Conservation (phyloP, 1,139 yeast species). For the Arxiozyma telluris region DNA sequence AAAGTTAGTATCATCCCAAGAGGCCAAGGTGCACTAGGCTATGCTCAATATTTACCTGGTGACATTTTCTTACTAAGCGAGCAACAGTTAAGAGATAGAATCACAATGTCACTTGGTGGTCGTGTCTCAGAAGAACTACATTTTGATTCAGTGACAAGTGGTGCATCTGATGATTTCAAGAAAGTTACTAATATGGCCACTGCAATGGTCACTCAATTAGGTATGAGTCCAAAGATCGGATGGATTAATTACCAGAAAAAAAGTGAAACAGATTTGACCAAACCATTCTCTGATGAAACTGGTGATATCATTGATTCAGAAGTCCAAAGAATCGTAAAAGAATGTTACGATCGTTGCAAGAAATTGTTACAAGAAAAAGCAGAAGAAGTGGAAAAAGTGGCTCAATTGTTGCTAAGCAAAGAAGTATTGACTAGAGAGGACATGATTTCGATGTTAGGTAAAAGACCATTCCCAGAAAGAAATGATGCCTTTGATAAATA, state of each 20-base stretch:
- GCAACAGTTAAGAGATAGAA: slow-evolving; percentile 59
- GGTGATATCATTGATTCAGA: slow-evolving; percentile 59
- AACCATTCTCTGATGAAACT: slow-evolving; percentile 63
- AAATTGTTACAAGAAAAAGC: slow-evolving; percentile 48
- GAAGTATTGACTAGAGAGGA: slow-evolving; percentile 77
- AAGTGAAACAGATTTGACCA: slow-evolving; percentile 51
- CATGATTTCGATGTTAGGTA: slow-evolving; percentile 64
- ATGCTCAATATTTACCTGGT: slow-evolving; percentile 74
- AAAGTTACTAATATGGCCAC: slow-evolving; percentile 72
- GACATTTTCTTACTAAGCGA: slow-evolving; percentile 61
- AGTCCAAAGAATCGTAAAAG: slow-evolving; percentile 53
- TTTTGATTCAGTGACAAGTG: slow-evolving; percentile 69
- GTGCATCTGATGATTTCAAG: slow-evolving; percentile 75
- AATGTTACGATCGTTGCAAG: slow-evolving; percentile 44
- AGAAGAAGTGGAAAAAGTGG: slow-evolving; percentile 57
- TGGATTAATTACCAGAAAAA: slow-evolving; percentile 44
- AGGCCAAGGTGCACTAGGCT: slow-evolving; percentile 78
- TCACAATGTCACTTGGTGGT: slow-evolving; percentile 78
- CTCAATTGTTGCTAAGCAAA: slow-evolving; percentile 55
- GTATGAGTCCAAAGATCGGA: slow-evolving; percentile 68
- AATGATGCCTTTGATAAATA: slow-evolving; percentile 78
- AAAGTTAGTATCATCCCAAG: slow-evolving; percentile 78
- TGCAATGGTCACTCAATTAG: slow-evolving; percentile 65
- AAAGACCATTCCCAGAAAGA: slow-evolving; percentile 67
- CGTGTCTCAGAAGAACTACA: slow-evolving; percentile 72